Conservation (phyloP, 805 yeast species). For the Lachancea sp. region DNA sequence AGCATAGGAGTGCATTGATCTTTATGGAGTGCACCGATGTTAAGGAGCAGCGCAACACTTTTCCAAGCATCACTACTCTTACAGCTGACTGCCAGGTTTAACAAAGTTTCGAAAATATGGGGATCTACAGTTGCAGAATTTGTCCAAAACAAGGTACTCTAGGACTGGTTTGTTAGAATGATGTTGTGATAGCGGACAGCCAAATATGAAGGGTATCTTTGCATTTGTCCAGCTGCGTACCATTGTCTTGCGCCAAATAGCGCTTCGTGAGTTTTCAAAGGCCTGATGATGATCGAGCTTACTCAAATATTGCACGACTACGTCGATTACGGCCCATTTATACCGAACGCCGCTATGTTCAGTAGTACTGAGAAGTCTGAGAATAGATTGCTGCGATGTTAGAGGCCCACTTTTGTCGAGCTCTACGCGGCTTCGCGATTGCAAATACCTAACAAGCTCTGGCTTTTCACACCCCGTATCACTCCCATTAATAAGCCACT, state of each 20-base stretch:
- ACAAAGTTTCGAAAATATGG: conserved; percentile 10
- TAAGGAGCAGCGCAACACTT: conserved; percentile 14
- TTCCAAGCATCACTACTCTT: conserved; percentile 18
- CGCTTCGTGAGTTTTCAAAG: neutral
- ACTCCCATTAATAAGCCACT: neutral
- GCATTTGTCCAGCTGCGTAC: neutral
- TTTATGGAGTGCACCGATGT: conserved; percentile 9
- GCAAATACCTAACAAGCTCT: neutral
- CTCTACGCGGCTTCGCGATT: neutral
- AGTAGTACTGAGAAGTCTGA: neutral
- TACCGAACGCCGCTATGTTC: neutral
- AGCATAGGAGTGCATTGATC: conserved; percentile 12
- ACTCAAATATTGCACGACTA: neutral
- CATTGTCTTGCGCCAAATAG: conserved; percentile 1
- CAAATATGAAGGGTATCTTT: neutral
- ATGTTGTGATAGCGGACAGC: too few relatives aligned
- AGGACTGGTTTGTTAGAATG: neutral
- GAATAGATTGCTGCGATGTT: neutral
- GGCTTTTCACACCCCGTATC: neutral
- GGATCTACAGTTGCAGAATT: conserved; percentile 1
- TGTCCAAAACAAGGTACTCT: conserved; percentile 1
- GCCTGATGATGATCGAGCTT: neutral
- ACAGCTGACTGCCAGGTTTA: conserved; percentile 13
- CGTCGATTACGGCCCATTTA: conserved; percentile 2
- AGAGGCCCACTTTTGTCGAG: neutral